phyloP scores from a whole-genome alignment of 495 filamentous ascomycete genomes.

The Saxophila tyrrhenica region DNA sequence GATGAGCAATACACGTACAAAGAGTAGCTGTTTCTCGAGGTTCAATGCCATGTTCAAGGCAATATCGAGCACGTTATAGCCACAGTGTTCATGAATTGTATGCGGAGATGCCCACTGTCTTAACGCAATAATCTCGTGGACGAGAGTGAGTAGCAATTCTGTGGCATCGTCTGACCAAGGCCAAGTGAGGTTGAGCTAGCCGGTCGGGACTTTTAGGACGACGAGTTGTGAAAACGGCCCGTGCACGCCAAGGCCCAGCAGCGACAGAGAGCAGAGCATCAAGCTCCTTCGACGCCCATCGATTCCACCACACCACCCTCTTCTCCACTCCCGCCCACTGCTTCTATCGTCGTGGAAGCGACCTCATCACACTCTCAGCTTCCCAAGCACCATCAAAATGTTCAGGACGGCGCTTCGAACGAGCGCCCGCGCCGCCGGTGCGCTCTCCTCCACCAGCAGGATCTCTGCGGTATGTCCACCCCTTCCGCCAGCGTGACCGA shows the following conservation, averaged over 20 bases:
- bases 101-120: no score
- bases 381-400: conserved; percentile 42
- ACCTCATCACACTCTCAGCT: neutral
- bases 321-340: conserved; percentile 10
- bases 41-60: conserved; percentile 56
- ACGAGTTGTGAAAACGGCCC: no score
- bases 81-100: no score
- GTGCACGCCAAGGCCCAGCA: neutral
- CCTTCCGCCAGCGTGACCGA: neutral
- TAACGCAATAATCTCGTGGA: no score
- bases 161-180: no score
- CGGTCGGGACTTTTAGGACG: no score
- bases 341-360: conserved; percentile 14
- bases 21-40: conserved; percentile 58
- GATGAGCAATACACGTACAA: conserved; percentile 54
- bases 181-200: no score
- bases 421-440: conserved; percentile 75
- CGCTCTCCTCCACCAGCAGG: conserved; percentile 63
- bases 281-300: conserved; percentile 1
- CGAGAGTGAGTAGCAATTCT: no score
- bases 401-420: conserved; percentile 96
- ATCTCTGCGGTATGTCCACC: conserved; percentile 72
- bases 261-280: neutral
- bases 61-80: no score
- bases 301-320: neutral